Base-by-base conservation (phyloP, 306 rosid species). In the Glycine tomentella region DNA sequence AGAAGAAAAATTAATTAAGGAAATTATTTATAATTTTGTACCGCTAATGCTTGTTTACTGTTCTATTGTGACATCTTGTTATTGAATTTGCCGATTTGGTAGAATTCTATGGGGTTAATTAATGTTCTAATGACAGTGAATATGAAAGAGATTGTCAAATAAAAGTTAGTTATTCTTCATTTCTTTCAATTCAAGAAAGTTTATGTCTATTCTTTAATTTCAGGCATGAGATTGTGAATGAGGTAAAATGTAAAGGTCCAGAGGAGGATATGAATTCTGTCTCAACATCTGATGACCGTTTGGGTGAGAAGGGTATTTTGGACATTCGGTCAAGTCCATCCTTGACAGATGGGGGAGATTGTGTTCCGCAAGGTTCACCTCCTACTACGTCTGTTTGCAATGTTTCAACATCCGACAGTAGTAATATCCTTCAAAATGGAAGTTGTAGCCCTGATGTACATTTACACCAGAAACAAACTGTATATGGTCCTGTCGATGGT, bases 391-490 rank as follows among this genome's bases (percentile, higher is more conserved):
- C 94, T 61, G 83, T 84, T 55, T 85, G 90, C 88, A 89, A 61
- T 69, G 84, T 89, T 56, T 90, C 97, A 58, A 90, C 91, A 59
- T 91, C 97, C 55, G 92, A 88, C 86, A 88, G 94, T 78, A 85
- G 94, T 75, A 88, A 88, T 82, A 79, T 87, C 79, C 74, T 89
- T 78, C 95, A 89, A 66, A 91, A 85, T 89, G 86, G 92, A 71
- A 90, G 94, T 82, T 90, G 91, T 83, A 92, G 97, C 84, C 99
- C 97, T 69, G 97, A 88, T 84, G 89, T 85, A 45, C 89, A 87
- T 77, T 84, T 89, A 69, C 86, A 86, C 71, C 86, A 76, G 64
- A 89, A 88, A 83, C 88, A 75, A 80, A 83, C 84, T 57, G 48
- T 64, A 77, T 86, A 82, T 51, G 77, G 85, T 78, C 85, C 81